Conservation (phyloP, 2,329 filamentous ascomycete species). For the Macrophomina tecta region DNA sequence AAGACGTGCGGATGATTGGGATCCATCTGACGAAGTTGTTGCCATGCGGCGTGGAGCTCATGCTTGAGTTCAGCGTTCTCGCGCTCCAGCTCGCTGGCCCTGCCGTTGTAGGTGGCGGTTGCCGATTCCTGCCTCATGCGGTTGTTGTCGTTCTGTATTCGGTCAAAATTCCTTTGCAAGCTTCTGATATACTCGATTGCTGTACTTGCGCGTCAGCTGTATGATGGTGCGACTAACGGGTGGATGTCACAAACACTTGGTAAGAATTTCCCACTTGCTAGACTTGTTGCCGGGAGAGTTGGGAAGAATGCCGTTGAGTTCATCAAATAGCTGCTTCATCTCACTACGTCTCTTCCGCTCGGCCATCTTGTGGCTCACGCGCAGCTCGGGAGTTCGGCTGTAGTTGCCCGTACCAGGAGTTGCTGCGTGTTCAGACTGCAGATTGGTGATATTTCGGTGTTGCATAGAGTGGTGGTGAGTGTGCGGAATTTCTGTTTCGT, state of each 20-base stretch:
- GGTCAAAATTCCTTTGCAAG: conserved; percentile 47
- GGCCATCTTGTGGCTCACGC: conserved; percentile 83
- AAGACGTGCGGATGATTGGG: conserved; percentile 55
- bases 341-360: conserved; percentile 84
- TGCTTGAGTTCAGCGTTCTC: conserved; percentile 55
- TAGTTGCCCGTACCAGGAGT: conserved; percentile 73
- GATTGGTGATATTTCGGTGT: conserved; percentile 71
- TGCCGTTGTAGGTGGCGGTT: conserved; percentile 37
- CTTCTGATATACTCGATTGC: conserved; percentile 58
- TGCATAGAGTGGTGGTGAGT: conserved; percentile 78
- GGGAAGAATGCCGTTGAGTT: conserved; percentile 77
- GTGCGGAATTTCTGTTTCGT: conserved; percentile 48
- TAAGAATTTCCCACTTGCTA: conserved; percentile 88
- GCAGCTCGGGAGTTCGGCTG: conserved; percentile 79
- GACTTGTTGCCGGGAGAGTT: conserved; percentile 83
- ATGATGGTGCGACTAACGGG: no score
- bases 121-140: conserved; percentile 49
- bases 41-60: conserved; percentile 54
- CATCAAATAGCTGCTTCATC: conserved; percentile 88
- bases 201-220: conserved; percentile 32
- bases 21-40: conserved; percentile 53
- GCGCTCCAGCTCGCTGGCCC: conserved; percentile 51
- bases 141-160: conserved; percentile 46
- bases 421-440: conserved; percentile 66
- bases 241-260: conserved; percentile 69